Percentiles rank a stretch among this genome's conserved stretches.
Conservation (phyloP, 2,329 filamentous ascomycete genomes). For the Bipolaris bicolor region DNA sequence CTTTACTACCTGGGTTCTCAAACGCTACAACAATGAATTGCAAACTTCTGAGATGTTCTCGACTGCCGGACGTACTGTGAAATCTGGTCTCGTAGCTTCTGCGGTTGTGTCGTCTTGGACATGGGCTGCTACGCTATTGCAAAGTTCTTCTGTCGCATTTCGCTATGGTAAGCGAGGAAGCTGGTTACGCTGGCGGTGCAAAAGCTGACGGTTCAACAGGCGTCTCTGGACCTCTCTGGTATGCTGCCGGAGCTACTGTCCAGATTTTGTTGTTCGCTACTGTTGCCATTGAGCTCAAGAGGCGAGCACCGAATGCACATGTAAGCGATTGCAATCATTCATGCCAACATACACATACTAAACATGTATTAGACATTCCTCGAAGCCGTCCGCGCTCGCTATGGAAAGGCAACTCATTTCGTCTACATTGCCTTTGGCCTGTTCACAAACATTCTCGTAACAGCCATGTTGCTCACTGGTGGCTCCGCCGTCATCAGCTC, state of each 20-base stretch:
- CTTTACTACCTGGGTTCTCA: conserved; percentile 39
- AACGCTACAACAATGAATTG: conserved; percentile 39
- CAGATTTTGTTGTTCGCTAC: conserved; percentile 42
- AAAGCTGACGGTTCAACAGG: conserved; percentile 13
- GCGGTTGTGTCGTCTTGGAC: conserved; percentile 41
- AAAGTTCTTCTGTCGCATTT: conserved; percentile 42
- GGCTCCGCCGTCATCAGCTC: conserved; percentile 69
- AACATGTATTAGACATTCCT: conserved; percentile 70
- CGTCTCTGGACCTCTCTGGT: conserved; percentile 44
- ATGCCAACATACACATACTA: neutral
- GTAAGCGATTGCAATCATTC: conserved; percentile 13
- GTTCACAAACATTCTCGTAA: conserved; percentile 85
- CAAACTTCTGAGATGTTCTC: conserved; percentile 43
- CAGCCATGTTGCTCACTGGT: conserved; percentile 85
- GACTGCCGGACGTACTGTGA: conserved; percentile 41
- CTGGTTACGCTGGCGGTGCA: accelerated
- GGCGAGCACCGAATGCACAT: conserved; percentile 42
- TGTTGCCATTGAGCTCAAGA: conserved; percentile 42
- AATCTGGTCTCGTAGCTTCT: conserved; percentile 40
- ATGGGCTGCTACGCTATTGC: conserved; percentile 40
- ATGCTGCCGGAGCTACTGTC: conserved; percentile 42
- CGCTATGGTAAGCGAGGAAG: conserved; percentile 32
- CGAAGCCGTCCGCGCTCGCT: conserved; percentile 83
- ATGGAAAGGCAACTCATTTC: conserved; percentile 73
- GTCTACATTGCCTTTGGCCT: conserved; percentile 83